Evolutionary conservation across 176 grass and related monocot genomes (phyloP).

Genomic region (Phyllostachys edulis): DNA sequence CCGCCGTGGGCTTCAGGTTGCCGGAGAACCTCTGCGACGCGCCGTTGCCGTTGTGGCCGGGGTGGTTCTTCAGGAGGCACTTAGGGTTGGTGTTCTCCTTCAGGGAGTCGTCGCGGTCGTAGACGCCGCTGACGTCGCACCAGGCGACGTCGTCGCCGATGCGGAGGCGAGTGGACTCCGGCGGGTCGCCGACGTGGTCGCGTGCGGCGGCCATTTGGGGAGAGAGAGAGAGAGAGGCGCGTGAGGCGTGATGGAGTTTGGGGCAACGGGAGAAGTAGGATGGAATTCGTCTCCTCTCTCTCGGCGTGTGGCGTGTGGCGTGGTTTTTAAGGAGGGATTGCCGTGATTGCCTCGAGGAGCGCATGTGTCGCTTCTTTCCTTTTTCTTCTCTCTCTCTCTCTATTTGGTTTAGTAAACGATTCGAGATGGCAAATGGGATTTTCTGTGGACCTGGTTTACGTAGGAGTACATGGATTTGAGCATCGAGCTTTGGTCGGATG

Average conservation of each 20-base stretch:
- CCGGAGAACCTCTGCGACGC: slow-evolving; percentile 69
- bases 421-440: neutral
- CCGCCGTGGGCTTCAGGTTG: slow-evolving; percentile 56
- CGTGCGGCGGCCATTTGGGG: slow-evolving; percentile 22
- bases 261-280: neutral
- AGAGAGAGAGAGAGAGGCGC: neutral
- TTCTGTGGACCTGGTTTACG: neutral
- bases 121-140: slow-evolving; percentile 59
- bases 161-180: slow-evolving; percentile 37
- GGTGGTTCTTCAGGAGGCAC: slow-evolving; percentile 45
- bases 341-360: neutral
- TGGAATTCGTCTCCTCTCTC: neutral
- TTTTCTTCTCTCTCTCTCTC: neutral
- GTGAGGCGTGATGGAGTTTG: neutral
- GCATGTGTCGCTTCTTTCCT: neutral
- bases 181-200: slow-evolving; percentile 19
- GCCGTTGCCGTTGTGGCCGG: neutral
- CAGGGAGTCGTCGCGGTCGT: slow-evolving; percentile 82
- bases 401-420: neutral
- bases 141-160: slow-evolving; percentile 59
- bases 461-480: no score
- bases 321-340: slow-evolving; percentile 17
- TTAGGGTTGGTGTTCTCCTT: slow-evolving; percentile 97
- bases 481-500: no score
- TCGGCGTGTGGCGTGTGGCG: neutral